These are phyloP conservation scores for Nepenthes alata DNA, from an alignment of 179 eudicot species.

Conservation along the genomic window DNA sequence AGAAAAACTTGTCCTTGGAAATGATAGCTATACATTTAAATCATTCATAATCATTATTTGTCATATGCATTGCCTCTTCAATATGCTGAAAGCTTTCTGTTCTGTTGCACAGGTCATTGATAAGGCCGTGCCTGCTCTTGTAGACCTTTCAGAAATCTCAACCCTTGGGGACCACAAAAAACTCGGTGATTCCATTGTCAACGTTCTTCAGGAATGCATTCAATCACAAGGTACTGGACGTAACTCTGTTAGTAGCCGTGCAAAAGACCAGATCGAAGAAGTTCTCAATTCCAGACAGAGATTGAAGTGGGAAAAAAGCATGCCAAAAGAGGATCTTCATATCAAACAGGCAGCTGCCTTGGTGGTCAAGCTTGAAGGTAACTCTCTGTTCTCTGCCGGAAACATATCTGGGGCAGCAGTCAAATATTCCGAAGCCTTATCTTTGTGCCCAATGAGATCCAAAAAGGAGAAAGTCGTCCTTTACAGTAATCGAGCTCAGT, in stretches of 20 bases:
- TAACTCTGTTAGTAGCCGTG: constrained; percentile 32
- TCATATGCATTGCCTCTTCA: not conserved
- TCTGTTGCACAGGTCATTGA: constrained; percentile 41
- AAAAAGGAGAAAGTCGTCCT: constrained; percentile 93
- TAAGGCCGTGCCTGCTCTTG: constrained; percentile 51
- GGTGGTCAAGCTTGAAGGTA: constrained; percentile 96
- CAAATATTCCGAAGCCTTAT: constrained; percentile 84
- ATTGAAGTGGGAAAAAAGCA: constrained; percentile 68
- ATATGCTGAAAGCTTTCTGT: not conserved
- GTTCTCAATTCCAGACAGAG: constrained; percentile 52
- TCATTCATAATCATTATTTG: too few species aligned
- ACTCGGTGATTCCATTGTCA: constrained; percentile 71
- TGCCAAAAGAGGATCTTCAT: constrained; percentile 96
- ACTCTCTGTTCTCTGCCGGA: constrained; percentile 84
- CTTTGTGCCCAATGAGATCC: constrained; percentile 81
- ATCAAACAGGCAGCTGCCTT: constrained; percentile 89
- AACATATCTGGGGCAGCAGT: constrained; percentile 82
- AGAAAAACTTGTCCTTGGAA: too few species aligned
- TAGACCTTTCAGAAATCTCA: constrained; percentile 62
- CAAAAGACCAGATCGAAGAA: constrained; percentile 70
- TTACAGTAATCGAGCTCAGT: constrained; percentile 90
- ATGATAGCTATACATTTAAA: too few species aligned
- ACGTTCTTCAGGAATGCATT: constrained; percentile 69
- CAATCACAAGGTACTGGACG: constrained; percentile 56
- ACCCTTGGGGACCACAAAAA: constrained; percentile 63